Base-by-base conservation (phyloP, 2,329 filamentous ascomycete species). In the Colletotrichum graminicola region DNA sequence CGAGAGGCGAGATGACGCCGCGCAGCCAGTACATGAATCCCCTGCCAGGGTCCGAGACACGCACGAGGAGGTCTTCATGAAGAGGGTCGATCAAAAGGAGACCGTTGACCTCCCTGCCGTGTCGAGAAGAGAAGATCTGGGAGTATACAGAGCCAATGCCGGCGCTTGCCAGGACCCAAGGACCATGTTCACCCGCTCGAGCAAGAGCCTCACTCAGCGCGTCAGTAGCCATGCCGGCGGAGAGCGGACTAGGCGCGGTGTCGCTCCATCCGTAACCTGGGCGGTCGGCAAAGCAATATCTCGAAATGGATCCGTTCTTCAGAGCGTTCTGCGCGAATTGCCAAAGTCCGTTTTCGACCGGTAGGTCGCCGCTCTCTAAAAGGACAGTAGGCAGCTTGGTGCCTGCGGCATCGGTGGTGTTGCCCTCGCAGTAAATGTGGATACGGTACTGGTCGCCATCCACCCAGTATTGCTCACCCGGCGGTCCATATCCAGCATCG, bases 201-300 rank as follows among this genome's bases (percentile, higher is more conserved):
- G 92, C 91, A 7, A 99, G 87, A 3, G 94, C 94, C 82, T 98
- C 95, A 54, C 94, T 95, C 34, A 98, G 85, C 0, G 91, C 94
- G 77, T 97, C 94, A 6, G 93, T 91, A n/a, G 93, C 92, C 89
- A 98, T 97, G 54, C 95, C 94, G 5, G 94, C 95, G 6, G 94
- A 97, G 76, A 97, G 91, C 0, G 96, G 96, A 7, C 95, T 98
- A 2, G 96, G 96, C 0, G 95, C 94, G 66, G 96, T 95, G 81
- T 99, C 96, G 57, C 88, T 90, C 86, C 94, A 97, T 8, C 89
- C 95, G 67, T 95, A 88, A 1, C 96, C 96, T 0, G 96, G 96
- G 29, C 96, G 92, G 79, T 99, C 96, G 79, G 94, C 95, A 81
- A 97, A 98, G 86, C 96, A 99, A 83, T 97, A 98, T 71, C 95